phyloP scores from a whole-genome alignment of 306 rosid genomes.

The Cicer chorassanicum region DNA sequence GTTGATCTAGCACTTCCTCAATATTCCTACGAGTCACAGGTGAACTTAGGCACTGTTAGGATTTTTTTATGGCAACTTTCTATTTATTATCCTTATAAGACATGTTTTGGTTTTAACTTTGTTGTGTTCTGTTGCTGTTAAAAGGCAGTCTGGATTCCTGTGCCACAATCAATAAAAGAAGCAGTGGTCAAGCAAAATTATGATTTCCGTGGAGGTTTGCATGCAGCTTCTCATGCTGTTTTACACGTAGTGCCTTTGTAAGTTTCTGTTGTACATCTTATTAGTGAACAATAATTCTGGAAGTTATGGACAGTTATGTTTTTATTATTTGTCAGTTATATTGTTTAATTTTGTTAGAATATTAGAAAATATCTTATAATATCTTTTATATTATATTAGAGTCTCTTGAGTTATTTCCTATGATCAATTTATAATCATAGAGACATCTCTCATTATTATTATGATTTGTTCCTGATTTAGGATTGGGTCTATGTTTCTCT shows the following conservation, averaged over 20 bases:
- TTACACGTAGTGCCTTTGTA: constrained; percentile 90
- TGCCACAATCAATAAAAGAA: constrained; percentile 72
- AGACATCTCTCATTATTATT: too few relatives aligned
- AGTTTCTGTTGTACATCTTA: constrained; percentile 43
- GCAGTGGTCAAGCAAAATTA: constrained; percentile 54
- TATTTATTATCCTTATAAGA: constrained; percentile 28
- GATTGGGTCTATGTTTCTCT: too few relatives aligned
- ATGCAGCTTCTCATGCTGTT: constrained; percentile 96
- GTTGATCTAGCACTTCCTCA: constrained; percentile 80
- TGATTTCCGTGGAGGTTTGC: constrained; percentile 95
- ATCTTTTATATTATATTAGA: too few relatives aligned
- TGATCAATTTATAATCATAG: too few relatives aligned
- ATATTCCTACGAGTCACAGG: constrained; percentile 80
- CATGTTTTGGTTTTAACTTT: constrained; percentile 26
- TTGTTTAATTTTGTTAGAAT: too few relatives aligned
- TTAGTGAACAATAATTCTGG: too few relatives aligned
- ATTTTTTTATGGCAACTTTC: background rate
- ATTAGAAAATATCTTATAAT: too few relatives aligned
- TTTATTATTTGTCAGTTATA: too few relatives aligned
- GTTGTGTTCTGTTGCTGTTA: constrained; percentile 39
- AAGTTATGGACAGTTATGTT: too few relatives aligned
- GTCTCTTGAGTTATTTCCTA: too few relatives aligned
- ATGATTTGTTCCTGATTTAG: too few relatives aligned
- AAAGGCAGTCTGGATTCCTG: constrained; percentile 94
- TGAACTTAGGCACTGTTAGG: constrained; percentile 40